Conservation (phyloP, 345 rosid species). For the Arabis alpina region DNA sequence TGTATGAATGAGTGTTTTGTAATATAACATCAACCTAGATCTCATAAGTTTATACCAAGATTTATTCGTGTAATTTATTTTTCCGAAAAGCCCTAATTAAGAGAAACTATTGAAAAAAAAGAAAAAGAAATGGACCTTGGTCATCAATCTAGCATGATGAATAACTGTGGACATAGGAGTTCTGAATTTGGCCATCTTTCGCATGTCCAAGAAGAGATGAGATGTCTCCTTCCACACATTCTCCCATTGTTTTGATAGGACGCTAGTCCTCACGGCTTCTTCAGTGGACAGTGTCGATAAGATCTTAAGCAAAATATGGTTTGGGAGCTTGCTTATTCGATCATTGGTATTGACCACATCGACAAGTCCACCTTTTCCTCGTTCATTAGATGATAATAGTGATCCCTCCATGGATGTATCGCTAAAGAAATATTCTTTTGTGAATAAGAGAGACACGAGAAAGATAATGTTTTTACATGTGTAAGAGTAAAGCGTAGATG, state of each 20-base stretch:
- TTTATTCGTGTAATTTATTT: not conserved
- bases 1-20: no score
- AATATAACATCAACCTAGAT: no score
- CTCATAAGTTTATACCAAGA: not conserved
- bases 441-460: not conserved
- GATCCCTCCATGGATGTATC: not conserved
- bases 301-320: not conserved
- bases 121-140: constrained; percentile 7
- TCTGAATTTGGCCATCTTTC: not conserved
- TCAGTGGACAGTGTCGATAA: not conserved
- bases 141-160: not conserved
- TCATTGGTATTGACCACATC: not conserved
- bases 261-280: constrained; percentile 9
- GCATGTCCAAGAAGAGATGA: constrained; percentile 4
- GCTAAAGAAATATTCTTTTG: not conserved
- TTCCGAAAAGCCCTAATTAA: not conserved
- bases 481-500: no score
- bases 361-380: not conserved
- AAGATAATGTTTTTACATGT: not conserved
- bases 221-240: constrained; percentile 5
- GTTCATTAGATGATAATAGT: not conserved
- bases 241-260: not conserved
- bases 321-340: not conserved
- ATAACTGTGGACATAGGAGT: not conserved
- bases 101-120: not conserved